phyloP scores from a whole-genome alignment of 129 eudicot species.

The Cynara cardunculus region DNA sequence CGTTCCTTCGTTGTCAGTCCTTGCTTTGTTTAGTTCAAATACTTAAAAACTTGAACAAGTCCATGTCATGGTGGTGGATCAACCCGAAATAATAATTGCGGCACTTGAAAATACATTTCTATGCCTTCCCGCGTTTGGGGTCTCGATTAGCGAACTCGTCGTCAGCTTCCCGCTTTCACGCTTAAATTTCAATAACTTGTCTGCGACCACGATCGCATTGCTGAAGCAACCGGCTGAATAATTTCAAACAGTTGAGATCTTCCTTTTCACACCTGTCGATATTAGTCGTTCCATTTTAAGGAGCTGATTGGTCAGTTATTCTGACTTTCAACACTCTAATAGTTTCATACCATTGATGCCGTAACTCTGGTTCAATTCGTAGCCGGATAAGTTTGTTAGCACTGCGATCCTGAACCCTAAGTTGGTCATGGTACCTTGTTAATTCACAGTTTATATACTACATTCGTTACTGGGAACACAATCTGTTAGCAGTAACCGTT shows the following conservation, averaged over 20 bases:
- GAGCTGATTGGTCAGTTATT: not conserved
- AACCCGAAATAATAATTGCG: not conserved
- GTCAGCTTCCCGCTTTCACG: not conserved
- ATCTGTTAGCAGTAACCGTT: not conserved
- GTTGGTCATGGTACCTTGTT: not conserved
- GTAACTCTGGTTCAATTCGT: slow-evolving; percentile 4
- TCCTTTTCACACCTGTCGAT: not conserved
- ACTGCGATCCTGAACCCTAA: slow-evolving; percentile 19
- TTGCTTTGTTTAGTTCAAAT: not conserved
- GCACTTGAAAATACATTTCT: not conserved
- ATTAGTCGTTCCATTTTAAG: not conserved
- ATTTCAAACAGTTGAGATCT: slow-evolving; percentile 3
- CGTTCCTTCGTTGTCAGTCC: not conserved
- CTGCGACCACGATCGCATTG: not conserved
- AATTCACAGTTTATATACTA: not conserved
- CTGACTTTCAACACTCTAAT: not conserved
- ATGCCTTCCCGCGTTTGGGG: slow-evolving; percentile 4
- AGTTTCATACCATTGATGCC: not conserved
- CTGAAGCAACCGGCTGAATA: slow-evolving; percentile 4
- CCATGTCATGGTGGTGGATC: slow-evolving; percentile 3
- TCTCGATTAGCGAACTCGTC: slow-evolving; percentile 6
- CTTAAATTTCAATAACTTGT: slow-evolving; percentile 8
- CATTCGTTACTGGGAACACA: not conserved
- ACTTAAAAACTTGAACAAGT: not conserved
- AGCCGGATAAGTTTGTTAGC: not conserved